Conservation (phyloP, 768 basidiomycete species). For the Filobasidium floriforme region DNA sequence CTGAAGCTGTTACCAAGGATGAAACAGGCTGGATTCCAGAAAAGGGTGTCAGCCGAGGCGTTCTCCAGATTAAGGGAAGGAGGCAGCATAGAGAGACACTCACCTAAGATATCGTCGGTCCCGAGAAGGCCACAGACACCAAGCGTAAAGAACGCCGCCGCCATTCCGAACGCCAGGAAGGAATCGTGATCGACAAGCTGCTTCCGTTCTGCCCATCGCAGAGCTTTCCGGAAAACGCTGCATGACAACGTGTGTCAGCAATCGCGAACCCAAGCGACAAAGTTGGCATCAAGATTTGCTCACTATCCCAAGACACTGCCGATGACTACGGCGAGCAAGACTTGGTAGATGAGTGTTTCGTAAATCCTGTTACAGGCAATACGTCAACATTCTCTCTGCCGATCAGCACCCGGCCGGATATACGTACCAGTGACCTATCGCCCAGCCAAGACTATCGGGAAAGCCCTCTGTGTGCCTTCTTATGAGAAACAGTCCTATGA, state of each 20-base stretch:
- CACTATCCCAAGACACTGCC: conserved; percentile 46
- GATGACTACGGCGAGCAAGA: conserved; percentile 41
- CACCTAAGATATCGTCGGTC: conserved; percentile 46
- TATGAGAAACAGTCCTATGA: conserved; percentile 43
- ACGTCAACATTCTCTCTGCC: not conserved
- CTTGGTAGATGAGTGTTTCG: conserved; percentile 45
- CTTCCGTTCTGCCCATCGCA: conserved; percentile 35
- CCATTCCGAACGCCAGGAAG: conserved; percentile 46
- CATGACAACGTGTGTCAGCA: not conserved
- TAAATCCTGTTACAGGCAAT: conserved; percentile 33
- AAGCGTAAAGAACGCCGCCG: conserved; percentile 43
- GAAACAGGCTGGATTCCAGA: conserved; percentile 12
- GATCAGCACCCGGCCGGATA: not conserved
- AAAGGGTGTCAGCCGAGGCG: no score
- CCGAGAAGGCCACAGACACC: conserved; percentile 46
- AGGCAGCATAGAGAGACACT: not conserved
- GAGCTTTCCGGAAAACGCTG: conserved; percentile 32
- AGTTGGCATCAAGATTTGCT: conserved; percentile 12
- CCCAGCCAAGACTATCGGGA: conserved; percentile 36
- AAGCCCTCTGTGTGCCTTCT: conserved; percentile 37
- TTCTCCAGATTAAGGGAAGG: no score
- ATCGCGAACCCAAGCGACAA: not conserved
- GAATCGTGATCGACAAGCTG: conserved; percentile 47
- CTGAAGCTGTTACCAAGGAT: conserved; percentile 9
- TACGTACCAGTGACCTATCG: conserved; percentile 45